Percentiles rank a stretch among this genome's conserved stretches.
Evolutionary conservation across 805 yeast genomes (phyloP).

Genomic region (Suhomyces sp.): DNA sequence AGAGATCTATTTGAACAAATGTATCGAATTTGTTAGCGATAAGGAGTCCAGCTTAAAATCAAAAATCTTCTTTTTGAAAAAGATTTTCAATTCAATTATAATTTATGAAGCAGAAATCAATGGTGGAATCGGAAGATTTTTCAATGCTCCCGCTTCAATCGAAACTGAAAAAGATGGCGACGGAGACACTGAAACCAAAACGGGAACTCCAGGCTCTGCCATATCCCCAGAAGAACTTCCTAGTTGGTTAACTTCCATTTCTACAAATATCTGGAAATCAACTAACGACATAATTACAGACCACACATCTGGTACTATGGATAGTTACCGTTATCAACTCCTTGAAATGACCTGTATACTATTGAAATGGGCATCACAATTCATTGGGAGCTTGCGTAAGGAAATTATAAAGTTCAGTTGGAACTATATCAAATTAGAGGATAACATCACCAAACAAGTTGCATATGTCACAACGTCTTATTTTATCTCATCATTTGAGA

Average conservation of each 20-base stretch:
- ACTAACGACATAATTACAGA: conserved; percentile 50
- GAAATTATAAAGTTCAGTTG: conserved; percentile 92
- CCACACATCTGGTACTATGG: conserved; percentile 66
- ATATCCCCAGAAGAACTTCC: too few species aligned
- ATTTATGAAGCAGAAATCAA: conserved; percentile 55
- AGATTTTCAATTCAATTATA: conserved; percentile 64
- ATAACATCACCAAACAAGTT: conserved; percentile 82
- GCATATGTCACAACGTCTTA: conserved; percentile 87
- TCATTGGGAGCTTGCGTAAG: conserved; percentile 62
- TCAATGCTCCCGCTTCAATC: too few species aligned
- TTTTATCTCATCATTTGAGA: conserved; percentile 84
- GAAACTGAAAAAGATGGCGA: background rate
- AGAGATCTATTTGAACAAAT: conserved; percentile 49
- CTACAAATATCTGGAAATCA: conserved; percentile 71
- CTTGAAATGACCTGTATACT: conserved; percentile 79
- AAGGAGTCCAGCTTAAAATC: conserved; percentile 49
- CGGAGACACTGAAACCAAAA: too few species aligned
- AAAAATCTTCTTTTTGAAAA: conserved; percentile 54
- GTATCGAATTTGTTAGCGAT: conserved; percentile 49
- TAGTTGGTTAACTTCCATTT: conserved; percentile 65
- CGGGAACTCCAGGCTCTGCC: too few species aligned
- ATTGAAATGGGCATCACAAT: conserved; percentile 63
- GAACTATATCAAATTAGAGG: conserved; percentile 89
- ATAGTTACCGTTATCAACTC: conserved; percentile 71
- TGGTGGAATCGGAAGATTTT: conserved; percentile 49